These are phyloP conservation scores for Polyplosphaeria fusca DNA, from an alignment of 495 filamentous ascomycete species.

Conservation along the genomic window DNA sequence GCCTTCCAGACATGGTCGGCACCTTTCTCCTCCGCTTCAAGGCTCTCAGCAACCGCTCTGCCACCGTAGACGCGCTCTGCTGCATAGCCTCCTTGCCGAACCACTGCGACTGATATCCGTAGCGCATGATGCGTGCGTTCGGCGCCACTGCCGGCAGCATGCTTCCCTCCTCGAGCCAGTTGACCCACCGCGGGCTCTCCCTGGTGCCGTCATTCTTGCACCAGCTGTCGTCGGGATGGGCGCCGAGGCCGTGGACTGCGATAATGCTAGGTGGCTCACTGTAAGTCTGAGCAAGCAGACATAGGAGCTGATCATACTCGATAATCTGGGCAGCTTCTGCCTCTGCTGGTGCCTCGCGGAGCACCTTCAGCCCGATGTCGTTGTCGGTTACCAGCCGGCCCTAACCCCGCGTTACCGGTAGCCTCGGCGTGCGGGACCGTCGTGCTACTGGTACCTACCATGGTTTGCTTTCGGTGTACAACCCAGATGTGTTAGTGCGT, in stretches of 20 bases:
- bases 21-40: constrained; percentile 15
- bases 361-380: constrained; percentile 27
- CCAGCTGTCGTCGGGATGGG: constrained; percentile 34
- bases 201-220: constrained; percentile 30
- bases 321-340: constrained; percentile 25
- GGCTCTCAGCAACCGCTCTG: constrained; percentile 7
- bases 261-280: constrained; percentile 29
- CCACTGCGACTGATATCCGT: constrained; percentile 33
- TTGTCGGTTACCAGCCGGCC: no score
- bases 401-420: no score
- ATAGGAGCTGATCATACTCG: constrained; percentile 11
- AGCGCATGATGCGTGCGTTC: constrained; percentile 34
- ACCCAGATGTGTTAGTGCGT: no score
- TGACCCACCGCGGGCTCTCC: no score
- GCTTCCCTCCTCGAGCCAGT: constrained; percentile 28
- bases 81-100: constrained; percentile 24
- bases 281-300: neutral
- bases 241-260: constrained; percentile 34
- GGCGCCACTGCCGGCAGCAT: constrained; percentile 31
- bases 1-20: neutral
- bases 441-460: no score
- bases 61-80: constrained; percentile 25
- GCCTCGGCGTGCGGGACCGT: no score
- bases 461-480: no score
- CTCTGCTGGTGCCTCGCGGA: constrained; percentile 20